Evolutionary conservation across 768 basidiomycete species (phyloP).

Genomic region (Russula vinacea): DNA sequence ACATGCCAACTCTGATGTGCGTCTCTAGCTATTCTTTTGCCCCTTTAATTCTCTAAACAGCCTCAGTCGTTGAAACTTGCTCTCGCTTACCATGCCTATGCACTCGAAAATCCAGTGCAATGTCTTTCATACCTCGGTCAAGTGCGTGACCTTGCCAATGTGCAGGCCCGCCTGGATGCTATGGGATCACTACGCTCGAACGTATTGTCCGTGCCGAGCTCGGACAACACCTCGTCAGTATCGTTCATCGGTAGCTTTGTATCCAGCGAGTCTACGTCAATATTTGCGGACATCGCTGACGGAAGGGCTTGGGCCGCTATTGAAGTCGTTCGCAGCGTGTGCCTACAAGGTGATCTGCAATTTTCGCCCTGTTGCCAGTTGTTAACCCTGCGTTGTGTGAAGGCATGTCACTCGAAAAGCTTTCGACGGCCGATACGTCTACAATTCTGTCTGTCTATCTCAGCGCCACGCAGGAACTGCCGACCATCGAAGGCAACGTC

Average conservation of each 20-base stretch:
- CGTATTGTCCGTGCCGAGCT: slow-evolving; percentile 38
- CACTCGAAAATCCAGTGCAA: slow-evolving; percentile 59
- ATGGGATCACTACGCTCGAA: slow-evolving; percentile 45
- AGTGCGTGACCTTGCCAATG: slow-evolving; percentile 53
- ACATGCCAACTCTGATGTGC: slow-evolving; percentile 43
- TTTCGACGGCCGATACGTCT: slow-evolving; percentile 47
- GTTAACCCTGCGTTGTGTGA: slow-evolving; percentile 10
- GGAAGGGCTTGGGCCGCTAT: slow-evolving; percentile 69
- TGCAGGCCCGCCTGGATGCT: slow-evolving; percentile 51
- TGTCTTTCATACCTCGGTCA: slow-evolving; percentile 59
- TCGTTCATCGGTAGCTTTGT: slow-evolving; percentile 52
- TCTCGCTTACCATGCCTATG: slow-evolving; percentile 79
- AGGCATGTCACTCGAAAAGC: slow-evolving; percentile 77
- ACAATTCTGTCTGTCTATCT: slow-evolving; percentile 59
- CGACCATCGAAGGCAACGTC: slow-evolving; percentile 48
- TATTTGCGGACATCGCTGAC: slow-evolving; percentile 57
- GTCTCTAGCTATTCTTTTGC: slow-evolving; percentile 33
- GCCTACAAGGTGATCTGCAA: slow-evolving; percentile 62
- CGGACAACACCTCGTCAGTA: slow-evolving; percentile 39
- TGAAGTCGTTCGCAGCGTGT: slow-evolving; percentile 72
- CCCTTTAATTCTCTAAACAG: slow-evolving; percentile 17
- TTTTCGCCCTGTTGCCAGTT: slow-evolving; percentile 4
- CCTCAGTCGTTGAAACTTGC: slow-evolving; percentile 62
- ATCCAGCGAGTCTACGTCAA: slow-evolving; percentile 42
- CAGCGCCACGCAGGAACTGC: slow-evolving; percentile 53